Percentiles rank a stretch among this genome's conserved stretches.
Evolutionary conservation across 106 monocot genomes (phyloP).

Genomic region (Dendrobium chrysotoxum): DNA sequence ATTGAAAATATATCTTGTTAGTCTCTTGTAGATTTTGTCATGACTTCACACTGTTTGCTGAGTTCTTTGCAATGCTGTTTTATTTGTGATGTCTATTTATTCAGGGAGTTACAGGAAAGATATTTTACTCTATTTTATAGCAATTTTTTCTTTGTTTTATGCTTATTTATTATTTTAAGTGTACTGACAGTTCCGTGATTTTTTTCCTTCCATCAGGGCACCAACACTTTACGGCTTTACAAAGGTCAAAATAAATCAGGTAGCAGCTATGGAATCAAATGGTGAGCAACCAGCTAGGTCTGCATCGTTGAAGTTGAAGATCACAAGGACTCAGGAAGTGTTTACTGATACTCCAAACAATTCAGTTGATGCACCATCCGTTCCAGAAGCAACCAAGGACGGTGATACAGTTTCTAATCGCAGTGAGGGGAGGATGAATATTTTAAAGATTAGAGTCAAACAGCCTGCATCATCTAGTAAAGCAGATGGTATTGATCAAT

Average conservation of each 20-base stretch:
- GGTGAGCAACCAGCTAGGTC: conserved; percentile 34
- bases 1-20: too few relatives aligned
- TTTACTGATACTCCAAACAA: conserved; percentile 20
- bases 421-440: conserved; percentile 59
- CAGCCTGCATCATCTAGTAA: conserved; percentile 56
- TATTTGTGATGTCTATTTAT: too few relatives aligned
- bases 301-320: conserved; percentile 30
- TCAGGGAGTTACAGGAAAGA: too few relatives aligned
- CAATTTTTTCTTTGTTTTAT: background rate
- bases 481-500: conserved; percentile 36
- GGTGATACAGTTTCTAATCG: conserved; percentile 58
- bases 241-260: conserved; percentile 24
- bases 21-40: too few relatives aligned
- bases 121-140: too few relatives aligned
- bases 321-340: conserved; percentile 35
- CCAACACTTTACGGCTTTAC: conserved; percentile 73
- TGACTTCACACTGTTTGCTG: too few relatives aligned
- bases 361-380: conserved; percentile 15
- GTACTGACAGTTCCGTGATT: background rate
- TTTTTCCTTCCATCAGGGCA: conserved; percentile 43
- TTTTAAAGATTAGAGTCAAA: conserved; percentile 78
- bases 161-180: background rate
- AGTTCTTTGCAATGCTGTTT: too few relatives aligned
- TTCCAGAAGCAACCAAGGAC: conserved; percentile 32
- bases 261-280: conserved; percentile 20